These are phyloP conservation scores for Teratosphaeria viscida DNA, from an alignment of 2,329 filamentous ascomycete genomes.

Conservation along the genomic window DNA sequence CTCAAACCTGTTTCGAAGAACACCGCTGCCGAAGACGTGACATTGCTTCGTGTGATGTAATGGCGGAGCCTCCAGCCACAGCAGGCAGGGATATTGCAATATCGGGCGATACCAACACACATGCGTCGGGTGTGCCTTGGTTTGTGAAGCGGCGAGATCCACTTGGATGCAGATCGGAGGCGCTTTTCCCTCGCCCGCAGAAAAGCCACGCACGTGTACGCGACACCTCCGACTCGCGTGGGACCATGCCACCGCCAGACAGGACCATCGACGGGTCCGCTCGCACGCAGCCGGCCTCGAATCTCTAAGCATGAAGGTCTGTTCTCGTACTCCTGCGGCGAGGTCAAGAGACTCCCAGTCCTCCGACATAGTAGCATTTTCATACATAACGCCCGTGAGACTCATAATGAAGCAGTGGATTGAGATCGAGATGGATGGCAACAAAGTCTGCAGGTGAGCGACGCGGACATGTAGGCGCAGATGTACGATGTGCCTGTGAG, in stretches of 20 bases:
- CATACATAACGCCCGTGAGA: background rate
- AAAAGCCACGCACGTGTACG: background rate
- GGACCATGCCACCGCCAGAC: background rate
- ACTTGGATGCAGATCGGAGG: background rate
- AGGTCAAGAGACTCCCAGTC: background rate
- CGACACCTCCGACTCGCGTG: background rate
- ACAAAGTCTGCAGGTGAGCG: background rate
- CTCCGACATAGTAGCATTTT: background rate
- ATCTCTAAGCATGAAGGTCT: too few relatives aligned
- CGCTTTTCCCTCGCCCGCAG: background rate
- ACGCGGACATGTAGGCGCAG: background rate
- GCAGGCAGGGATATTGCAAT: background rate
- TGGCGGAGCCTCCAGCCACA: slow-evolving; percentile 3
- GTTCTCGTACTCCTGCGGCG: too few relatives aligned
- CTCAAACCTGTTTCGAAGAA: slow-evolving; percentile 2
- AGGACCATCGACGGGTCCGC: background rate
- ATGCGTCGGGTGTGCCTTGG: background rate
- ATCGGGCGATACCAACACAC: background rate
- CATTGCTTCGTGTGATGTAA: background rate
- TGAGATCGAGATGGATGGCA: background rate
- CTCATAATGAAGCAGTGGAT: background rate
- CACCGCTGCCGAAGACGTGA: background rate
- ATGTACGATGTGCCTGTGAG: background rate
- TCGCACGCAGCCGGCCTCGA: background rate
- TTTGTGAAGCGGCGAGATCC: background rate